A percentile compares a stretch with the other conserved stretches of the same genome.
Conservation (phyloP, 371 early-diverging fungal species). For the Dinochytrium kinnereticum region DNA sequence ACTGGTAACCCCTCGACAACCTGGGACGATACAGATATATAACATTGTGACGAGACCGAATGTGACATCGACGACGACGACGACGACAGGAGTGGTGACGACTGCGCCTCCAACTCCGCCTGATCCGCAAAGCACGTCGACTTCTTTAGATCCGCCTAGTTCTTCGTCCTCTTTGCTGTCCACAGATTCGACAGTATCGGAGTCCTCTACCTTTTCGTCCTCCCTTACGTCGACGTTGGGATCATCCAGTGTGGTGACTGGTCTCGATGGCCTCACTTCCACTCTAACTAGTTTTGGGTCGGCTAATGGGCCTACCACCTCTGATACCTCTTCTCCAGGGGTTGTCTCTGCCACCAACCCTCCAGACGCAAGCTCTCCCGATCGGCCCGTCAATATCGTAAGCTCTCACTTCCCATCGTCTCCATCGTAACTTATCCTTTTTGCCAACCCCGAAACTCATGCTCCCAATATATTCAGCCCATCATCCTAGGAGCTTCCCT, state of each 20-base stretch:
- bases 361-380: background rate
- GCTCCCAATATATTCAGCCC: background rate
- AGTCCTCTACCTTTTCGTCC: background rate
- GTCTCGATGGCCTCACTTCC: background rate
- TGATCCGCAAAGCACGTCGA: no score
- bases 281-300: background rate
- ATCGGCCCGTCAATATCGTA: background rate
- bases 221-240: background rate
- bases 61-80: no score
- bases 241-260: background rate
- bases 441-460: background rate
- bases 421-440: no score
- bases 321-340: no score
- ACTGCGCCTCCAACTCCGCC: no score
- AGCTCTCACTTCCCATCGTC: background rate
- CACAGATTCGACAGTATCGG: background rate
- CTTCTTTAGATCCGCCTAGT: no score
- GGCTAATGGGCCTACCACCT: background rate
- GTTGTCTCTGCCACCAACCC: background rate
- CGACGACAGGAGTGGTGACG: no score
- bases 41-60: no score
- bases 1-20: background rate
- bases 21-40: no score
- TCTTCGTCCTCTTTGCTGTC: background rate
- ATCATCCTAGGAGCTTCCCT: background rate